A percentile compares a stretch with the other conserved stretches of the same genome.
Evolutionary conservation across 805 yeast species (phyloP).

Genomic region (Hanseniaspora taiwanica): DNA sequence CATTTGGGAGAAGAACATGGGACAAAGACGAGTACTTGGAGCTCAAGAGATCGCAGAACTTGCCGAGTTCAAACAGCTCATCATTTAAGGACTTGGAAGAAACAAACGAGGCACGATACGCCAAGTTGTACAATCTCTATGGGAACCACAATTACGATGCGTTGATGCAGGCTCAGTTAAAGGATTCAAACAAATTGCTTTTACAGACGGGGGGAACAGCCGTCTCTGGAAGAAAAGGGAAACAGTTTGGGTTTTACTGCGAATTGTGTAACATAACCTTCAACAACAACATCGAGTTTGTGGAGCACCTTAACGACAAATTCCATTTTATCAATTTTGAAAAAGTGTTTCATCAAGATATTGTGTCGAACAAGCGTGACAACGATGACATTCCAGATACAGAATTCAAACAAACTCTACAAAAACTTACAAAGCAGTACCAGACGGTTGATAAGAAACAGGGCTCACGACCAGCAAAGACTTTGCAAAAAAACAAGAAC

Average conservation of each 20-base stretch:
- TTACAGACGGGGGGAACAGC: background rate
- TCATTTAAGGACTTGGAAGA: slow-evolving; percentile 5
- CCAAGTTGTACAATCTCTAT: slow-evolving; percentile 10
- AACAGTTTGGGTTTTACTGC: slow-evolving; percentile 76
- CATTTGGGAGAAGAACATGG: slow-evolving; percentile 60
- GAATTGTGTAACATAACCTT: slow-evolving; percentile 66
- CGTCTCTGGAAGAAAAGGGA: slow-evolving; percentile 29
- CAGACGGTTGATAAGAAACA: slow-evolving; percentile 12
- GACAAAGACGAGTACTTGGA: slow-evolving; percentile 49
- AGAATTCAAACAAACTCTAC: slow-evolving; percentile 32
- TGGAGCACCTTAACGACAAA: slow-evolving; percentile 73
- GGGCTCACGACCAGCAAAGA: background rate
- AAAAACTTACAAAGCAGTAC: slow-evolving; percentile 6
- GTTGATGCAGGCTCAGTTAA: slow-evolving; percentile 14
- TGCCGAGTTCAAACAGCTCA: slow-evolving; percentile 11
- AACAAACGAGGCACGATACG: slow-evolving; percentile 8
- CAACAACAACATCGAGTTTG: slow-evolving; percentile 67
- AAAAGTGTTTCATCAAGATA: slow-evolving; percentile 19
- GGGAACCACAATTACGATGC: slow-evolving; percentile 13
- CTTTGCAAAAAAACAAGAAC: slow-evolving; percentile 5
- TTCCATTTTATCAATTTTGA: slow-evolving; percentile 42
- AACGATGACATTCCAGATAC: slow-evolving; percentile 33
- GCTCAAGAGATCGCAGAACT: slow-evolving; percentile 25
- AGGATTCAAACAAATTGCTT: slow-evolving; percentile 20
- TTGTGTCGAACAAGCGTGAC: slow-evolving; percentile 19